A percentile compares a stretch with the other conserved stretches of the same genome.
phyloP scores from a whole-genome alignment of 2,329 filamentous ascomycete genomes.

The Penicillium sp. region DNA sequence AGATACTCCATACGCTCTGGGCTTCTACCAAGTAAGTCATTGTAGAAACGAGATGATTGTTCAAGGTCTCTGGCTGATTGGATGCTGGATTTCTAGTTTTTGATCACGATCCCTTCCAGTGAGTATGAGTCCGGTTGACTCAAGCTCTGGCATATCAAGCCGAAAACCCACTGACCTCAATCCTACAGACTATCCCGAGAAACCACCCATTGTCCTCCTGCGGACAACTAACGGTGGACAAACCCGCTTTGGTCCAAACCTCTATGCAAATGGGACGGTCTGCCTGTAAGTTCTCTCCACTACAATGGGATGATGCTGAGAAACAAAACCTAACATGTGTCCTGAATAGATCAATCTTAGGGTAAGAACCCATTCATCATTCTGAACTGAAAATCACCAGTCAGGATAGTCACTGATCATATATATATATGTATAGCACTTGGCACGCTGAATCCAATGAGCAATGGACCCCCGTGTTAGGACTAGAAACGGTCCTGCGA shows the following conservation, averaged over 20 bases:
- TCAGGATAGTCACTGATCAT: neutral
- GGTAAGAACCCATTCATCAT: constrained; percentile 56
- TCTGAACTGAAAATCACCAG: constrained; percentile 37
- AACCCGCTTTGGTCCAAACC: constrained; percentile 95
- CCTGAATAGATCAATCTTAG: constrained; percentile 75
- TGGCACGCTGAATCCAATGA: constrained; percentile 91
- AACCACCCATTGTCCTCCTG: constrained; percentile 65
- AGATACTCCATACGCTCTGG: constrained; percentile 94
- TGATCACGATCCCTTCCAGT: constrained; percentile 78
- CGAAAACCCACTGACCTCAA: constrained; percentile 8
- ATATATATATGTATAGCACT: constrained; percentile 60
- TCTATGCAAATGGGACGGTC: constrained; percentile 89
- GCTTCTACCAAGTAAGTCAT: constrained; percentile 83
- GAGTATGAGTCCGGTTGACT: constrained; percentile 11
- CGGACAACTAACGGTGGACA: constrained; percentile 87
- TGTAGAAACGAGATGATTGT: neutral
- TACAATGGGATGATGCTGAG: neutral
- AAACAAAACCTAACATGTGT: constrained; percentile 25
- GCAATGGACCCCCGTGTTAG: constrained; percentile 95
- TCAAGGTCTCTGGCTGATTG: neutral
- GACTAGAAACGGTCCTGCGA: constrained; percentile 89
- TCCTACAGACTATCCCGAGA: constrained; percentile 77
- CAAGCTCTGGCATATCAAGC: neutral
- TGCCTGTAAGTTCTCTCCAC: constrained; percentile 71
- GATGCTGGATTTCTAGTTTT: constrained; percentile 61